Base-by-base conservation (phyloP, 805 yeast species). In the Yarrowia sp. region DNA sequence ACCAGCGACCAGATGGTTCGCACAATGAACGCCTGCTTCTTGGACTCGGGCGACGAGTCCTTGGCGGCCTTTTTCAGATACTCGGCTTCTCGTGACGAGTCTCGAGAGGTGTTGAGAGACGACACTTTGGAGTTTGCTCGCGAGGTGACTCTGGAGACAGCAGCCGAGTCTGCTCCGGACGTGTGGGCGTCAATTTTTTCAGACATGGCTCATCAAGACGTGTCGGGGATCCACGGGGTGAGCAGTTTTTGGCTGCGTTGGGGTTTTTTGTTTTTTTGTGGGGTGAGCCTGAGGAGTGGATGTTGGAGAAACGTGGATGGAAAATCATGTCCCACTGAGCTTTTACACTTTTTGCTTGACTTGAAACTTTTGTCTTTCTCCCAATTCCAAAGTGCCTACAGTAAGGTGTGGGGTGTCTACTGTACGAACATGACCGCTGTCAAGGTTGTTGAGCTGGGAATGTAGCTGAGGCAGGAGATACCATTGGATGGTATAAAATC, bases 1-100 rank as follows among this genome's bases (percentile, higher is more conserved):
- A 95, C 91, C 70, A 95, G 76, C 0, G 98, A 89, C 98, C 98
- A 95, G 54, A 89, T 80, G 3, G 98, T 87, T 70, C 99, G 85
- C 26, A 92, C 90, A 52, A 92, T 74, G 72, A 95, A 92, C 46
- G 92, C 88, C 77, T 87, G 92, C 69, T 86, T 87, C 78, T 90
- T 90, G 77, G 83, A 83, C 68, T 85, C 89, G 28, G 63, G 63
- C 19, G 21, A 22, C 49, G 63, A 58, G 32, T 58, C 63, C 33
- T 30, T 30, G 35, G 63, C 63, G 30, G 63, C 63, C 63, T 58
- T 58, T 33, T 58, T 58, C 32, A 58, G 51, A 16, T 58, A 58
- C 51, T 58, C 63, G 17, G 63, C 63, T 7, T 58, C 63, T 41
- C 49, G 49, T 1, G 63, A 41, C 40, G 63, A 30, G 40, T 58